Evolutionary conservation across 2,329 filamentous ascomycete species (phyloP).

Genomic region (Microascus cirrosus): DNA sequence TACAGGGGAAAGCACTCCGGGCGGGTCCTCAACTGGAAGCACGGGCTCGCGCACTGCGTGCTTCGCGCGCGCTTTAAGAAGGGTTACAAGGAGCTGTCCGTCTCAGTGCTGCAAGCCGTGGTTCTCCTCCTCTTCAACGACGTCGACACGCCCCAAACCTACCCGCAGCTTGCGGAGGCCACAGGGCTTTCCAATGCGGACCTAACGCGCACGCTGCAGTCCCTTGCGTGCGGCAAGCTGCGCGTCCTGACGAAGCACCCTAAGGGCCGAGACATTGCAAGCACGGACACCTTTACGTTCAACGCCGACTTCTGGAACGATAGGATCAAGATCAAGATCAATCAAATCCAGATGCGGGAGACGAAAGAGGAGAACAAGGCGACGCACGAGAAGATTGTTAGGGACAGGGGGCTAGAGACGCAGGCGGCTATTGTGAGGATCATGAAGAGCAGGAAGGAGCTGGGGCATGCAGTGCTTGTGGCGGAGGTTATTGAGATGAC

Average conservation of each 20-base stretch:
- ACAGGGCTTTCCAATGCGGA: slow-evolving; percentile 69
- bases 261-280: slow-evolving; percentile 67
- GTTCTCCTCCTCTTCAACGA: slow-evolving; percentile 82
- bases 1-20: slow-evolving; percentile 88
- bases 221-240: slow-evolving; percentile 81
- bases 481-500: slow-evolving; percentile 89
- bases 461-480: slow-evolving; percentile 78
- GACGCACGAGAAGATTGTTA: slow-evolving; percentile 80
- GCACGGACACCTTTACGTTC: slow-evolving; percentile 73
- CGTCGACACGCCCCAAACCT: slow-evolving; percentile 53
- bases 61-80: slow-evolving; percentile 71
- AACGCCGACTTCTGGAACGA: slow-evolving; percentile 68
- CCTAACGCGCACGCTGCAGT: slow-evolving; percentile 84
- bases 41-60: slow-evolving; percentile 82
- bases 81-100: slow-evolving; percentile 76
- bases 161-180: slow-evolving; percentile 61
- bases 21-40: slow-evolving; percentile 81
- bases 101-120: slow-evolving; percentile 86
- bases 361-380: slow-evolving; percentile 91
- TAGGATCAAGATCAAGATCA: slow-evolving; percentile 93
- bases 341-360: slow-evolving; percentile 95
- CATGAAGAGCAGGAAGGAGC: slow-evolving; percentile 87
- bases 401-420: slow-evolving; percentile 89
- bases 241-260: slow-evolving; percentile 79
- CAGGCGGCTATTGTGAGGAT: slow-evolving; percentile 95